Base-by-base conservation (phyloP, 805 yeast genomes). In the Kurtzmaniella cleridarum region DNA sequence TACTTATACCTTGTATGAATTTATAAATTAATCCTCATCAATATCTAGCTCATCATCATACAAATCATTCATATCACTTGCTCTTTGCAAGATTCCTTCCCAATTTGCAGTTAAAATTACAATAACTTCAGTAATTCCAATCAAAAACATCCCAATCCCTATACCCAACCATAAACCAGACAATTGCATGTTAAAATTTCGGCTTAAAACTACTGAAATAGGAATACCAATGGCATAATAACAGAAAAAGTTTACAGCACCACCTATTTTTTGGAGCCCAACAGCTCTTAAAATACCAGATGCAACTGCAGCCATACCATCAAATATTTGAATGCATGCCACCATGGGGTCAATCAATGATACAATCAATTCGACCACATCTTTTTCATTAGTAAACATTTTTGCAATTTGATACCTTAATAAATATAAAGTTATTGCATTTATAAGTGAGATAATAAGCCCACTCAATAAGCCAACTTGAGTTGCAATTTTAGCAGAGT, bases 141-240 rank as follows among this genome's bases (percentile, higher is more conserved):
- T 73, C 20, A 76, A 39, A 5, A 76, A 42, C 63, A 81, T 69
- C 1, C 89, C 95, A 34, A 73, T 53, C 7, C 84, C 89, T 45
- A 80, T 66, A 1, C 91, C 91, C 1, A 77, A 44, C 95, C 95
- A 86, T 35, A 86, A 59, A 0, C 95, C 95, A 8, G 63, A 55
- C 16, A 85, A 59, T 32, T 73, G 69, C 46, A 74, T 52, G 16
- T 68, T 67, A 12, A 61, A 59, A 7, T 57, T 51, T 36, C 59
- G 51, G 11, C 86, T 78, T n/a, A 84, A 61, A 13, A 73, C 48
- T 24, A 79, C 62, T 0, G 87, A 84, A 28, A 80, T 47, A 0
- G 95, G 95, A 30, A 84, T 65, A 1, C 87, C 90, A 44, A 83
- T 61, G 3, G 73, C 69, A 56, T 86, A 86, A 59, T 86, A 86